These are phyloP conservation scores for Curvularia lunata DNA, from an alignment of 2,329 filamentous ascomycete genomes.

Conservation along the genomic window DNA sequence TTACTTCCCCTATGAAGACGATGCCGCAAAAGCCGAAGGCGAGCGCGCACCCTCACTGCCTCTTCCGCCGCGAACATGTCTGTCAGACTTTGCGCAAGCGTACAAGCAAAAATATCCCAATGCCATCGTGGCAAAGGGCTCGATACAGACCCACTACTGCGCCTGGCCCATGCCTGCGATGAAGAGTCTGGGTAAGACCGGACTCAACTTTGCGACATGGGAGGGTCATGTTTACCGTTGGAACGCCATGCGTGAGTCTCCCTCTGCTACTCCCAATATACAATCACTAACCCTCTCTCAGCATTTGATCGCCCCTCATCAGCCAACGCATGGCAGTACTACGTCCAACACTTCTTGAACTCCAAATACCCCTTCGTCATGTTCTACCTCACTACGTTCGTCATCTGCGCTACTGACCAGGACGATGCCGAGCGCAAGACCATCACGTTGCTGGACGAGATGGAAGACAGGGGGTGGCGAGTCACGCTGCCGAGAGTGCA, in stretches of 20 bases:
- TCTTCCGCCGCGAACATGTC: conserved; percentile 22
- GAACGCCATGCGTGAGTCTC: conserved; percentile 38
- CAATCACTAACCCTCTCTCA: background rate
- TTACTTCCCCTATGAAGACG: conserved; percentile 36
- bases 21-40: conserved; percentile 10
- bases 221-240: conserved; percentile 42
- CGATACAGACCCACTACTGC: conserved; percentile 34
- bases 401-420: conserved; percentile 31
- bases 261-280: no score
- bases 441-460: conserved; percentile 25
- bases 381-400: conserved; percentile 38
- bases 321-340: conserved; percentile 41
- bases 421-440: conserved; percentile 29
- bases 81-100: conserved; percentile 26
- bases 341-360: conserved; percentile 39
- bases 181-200: conserved; percentile 29
- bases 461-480: conserved; percentile 33
- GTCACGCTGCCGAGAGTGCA: conserved; percentile 21
- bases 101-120: conserved; percentile 29
- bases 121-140: conserved; percentile 28
- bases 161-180: conserved; percentile 42
- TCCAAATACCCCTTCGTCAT: conserved; percentile 36
- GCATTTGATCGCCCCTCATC: conserved; percentile 41
- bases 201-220: conserved; percentile 34
- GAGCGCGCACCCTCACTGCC: conserved; percentile 23